Percentiles rank a stretch among this genome's conserved stretches.
Evolutionary conservation across 2,329 filamentous ascomycete species (phyloP).

Genomic region (Neonectria neomacrospora): DNA sequence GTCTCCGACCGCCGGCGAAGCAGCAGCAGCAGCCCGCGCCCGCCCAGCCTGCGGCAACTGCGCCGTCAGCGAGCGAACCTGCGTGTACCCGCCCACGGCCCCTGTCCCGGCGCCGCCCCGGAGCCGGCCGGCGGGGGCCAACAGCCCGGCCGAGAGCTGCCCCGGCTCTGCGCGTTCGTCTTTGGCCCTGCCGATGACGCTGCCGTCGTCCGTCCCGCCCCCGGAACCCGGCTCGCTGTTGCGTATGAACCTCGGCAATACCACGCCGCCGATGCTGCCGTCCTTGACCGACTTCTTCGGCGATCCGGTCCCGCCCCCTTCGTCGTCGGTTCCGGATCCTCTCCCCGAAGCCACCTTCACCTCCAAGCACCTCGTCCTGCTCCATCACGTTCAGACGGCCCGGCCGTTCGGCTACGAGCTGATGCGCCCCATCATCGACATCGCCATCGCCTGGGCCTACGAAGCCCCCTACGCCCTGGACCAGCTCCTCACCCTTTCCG

Average conservation of each 20-base stretch:
- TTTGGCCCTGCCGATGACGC: conserved; percentile 20
- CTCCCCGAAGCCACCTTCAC: conserved; percentile 45
- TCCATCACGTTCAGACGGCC: conserved; percentile 49
- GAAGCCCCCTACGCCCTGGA: conserved; percentile 58
- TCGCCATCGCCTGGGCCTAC: conserved; percentile 47
- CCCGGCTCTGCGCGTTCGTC: too few relatives aligned
- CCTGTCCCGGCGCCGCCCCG: background rate
- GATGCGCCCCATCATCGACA: conserved; percentile 42
- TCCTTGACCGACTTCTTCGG: conserved; percentile 25
- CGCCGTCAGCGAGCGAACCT: conserved; percentile 49
- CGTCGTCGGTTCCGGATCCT: background rate
- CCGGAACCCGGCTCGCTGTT: background rate
- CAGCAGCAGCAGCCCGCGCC: conserved; percentile 39
- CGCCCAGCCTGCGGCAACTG: conserved; percentile 55
- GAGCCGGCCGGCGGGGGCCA: background rate
- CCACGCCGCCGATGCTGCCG: conserved; percentile 21
- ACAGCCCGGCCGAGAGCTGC: conserved; percentile 29
- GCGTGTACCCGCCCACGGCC: conserved; percentile 46
- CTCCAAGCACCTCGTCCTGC: conserved; percentile 52
- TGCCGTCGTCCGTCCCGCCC: background rate
- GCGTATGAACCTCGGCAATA: conserved; percentile 2
- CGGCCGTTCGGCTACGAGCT: conserved; percentile 37
- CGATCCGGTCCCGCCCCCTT: conserved; percentile 3
- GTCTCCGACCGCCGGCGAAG: too few relatives aligned
- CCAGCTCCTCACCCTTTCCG: conserved; percentile 58